Evolutionary conservation across 495 filamentous ascomycete genomes (phyloP).

Genomic region (Penicillium turbatum): DNA sequence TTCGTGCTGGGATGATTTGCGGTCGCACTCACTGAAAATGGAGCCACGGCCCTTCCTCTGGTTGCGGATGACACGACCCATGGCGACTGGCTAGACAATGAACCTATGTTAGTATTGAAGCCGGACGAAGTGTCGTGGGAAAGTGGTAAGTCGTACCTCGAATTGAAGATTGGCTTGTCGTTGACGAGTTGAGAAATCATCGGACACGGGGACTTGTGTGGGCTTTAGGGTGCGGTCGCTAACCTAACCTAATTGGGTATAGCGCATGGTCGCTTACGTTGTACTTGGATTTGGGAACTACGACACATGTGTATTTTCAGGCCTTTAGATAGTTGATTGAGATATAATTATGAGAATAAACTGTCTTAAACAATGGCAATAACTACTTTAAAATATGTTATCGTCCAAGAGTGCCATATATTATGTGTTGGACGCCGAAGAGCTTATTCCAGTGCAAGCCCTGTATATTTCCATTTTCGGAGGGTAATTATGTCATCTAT

Average conservation of each 20-base stretch:
- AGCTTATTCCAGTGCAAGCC: not conserved
- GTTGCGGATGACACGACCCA: constrained; percentile 89
- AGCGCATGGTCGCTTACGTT: constrained; percentile 22
- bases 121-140: constrained; percentile 31
- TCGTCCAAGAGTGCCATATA: not conserved
- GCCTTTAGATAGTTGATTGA: not conserved
- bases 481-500: constrained; percentile 2
- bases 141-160: constrained; percentile 45
- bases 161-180: constrained; percentile 50
- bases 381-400: too few relatives aligned
- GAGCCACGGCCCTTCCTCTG: constrained; percentile 97
- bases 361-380: not conserved
- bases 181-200: constrained; percentile 46
- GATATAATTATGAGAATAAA: not conserved
- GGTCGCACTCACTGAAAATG: constrained; percentile 83
- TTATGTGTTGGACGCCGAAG: not conserved
- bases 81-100: constrained; percentile 48
- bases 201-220: constrained; percentile 43
- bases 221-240: constrained; percentile 49
- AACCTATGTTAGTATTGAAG: constrained; percentile 39
- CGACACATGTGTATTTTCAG: not conserved
- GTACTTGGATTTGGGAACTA: constrained; percentile 4
- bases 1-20: constrained; percentile 20
- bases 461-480: constrained; percentile 1
- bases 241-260: constrained; percentile 43